Percentiles rank a stretch among this genome's conserved stretches.
phyloP scores from a whole-genome alignment of 2,329 filamentous ascomycete species.

The Microdochium paspali region DNA sequence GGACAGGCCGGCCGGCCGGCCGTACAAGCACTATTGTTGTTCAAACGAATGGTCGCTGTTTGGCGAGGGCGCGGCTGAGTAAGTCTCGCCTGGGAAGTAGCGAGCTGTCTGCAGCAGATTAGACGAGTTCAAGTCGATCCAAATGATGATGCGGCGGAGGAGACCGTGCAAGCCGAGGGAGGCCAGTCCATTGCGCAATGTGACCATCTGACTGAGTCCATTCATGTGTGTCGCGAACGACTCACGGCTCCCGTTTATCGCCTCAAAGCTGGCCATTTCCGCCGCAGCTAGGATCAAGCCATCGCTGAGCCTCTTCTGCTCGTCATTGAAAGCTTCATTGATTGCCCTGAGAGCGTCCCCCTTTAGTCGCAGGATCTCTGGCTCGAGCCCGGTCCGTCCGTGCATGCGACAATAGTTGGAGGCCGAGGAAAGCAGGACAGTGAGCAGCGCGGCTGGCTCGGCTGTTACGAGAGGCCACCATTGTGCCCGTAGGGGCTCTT shows the following conservation, averaged over 20 bases:
- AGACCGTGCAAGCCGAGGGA: slow-evolving; percentile 33
- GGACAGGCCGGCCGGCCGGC: no score
- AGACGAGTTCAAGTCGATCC: slow-evolving; percentile 33
- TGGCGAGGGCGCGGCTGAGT: slow-evolving; percentile 4
- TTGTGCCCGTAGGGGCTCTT: slow-evolving; percentile 22
- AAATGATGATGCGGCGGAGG: slow-evolving; percentile 34
- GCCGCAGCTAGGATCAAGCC: slow-evolving; percentile 35
- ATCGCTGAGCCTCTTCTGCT: slow-evolving; percentile 23
- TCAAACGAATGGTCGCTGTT: neutral
- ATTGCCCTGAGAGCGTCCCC: slow-evolving; percentile 32
- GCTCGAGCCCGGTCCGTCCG: slow-evolving; percentile 7
- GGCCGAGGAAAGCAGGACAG: slow-evolving; percentile 29
- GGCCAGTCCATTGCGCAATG: slow-evolving; percentile 31
- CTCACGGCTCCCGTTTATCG: slow-evolving; percentile 32
- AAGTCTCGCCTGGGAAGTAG: slow-evolving; percentile 21
- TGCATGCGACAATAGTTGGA: slow-evolving; percentile 26
- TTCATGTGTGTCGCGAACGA: slow-evolving; percentile 37
- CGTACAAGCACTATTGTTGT: neutral
- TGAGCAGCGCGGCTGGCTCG: slow-evolving; percentile 26
- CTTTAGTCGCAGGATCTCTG: slow-evolving; percentile 28
- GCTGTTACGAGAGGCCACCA: slow-evolving; percentile 32
- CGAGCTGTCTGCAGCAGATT: slow-evolving; percentile 21
- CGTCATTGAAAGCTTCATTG: slow-evolving; percentile 25
- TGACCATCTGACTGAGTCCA: slow-evolving; percentile 30
- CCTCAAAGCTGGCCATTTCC: slow-evolving; percentile 42